Evolutionary conservation across 108 stramenopile species (phyloP).

Genomic region (Parietichytrium sp.): DNA sequence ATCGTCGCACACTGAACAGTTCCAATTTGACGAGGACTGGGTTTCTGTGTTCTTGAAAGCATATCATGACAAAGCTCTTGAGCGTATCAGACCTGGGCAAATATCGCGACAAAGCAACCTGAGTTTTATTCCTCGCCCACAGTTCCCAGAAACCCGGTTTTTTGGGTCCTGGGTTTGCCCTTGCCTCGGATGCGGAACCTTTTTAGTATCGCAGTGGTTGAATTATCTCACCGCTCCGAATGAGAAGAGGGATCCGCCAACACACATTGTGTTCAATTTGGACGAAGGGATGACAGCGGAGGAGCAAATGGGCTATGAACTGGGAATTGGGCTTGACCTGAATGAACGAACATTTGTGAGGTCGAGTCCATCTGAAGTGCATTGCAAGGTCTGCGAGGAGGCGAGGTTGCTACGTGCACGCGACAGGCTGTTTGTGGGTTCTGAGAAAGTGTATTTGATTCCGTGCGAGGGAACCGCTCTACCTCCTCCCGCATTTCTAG

Average conservation of each 20-base stretch:
- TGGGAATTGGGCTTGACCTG: not conserved
- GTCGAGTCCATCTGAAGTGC: not conserved
- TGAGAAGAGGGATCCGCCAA: constrained; percentile 14
- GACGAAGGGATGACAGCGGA: constrained; percentile 26
- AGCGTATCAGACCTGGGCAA: not conserved
- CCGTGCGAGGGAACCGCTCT: not conserved
- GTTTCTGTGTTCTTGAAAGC: no score
- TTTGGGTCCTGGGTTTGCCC: constrained; percentile 37
- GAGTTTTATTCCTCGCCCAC: not conserved
- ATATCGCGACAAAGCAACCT: not conserved
- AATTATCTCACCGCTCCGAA: constrained; percentile 21
- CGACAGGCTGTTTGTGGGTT: not conserved
- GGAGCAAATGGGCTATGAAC: constrained; percentile 31
- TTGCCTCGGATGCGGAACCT: constrained; percentile 1
- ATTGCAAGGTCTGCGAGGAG: not conserved
- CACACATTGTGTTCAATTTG: not conserved
- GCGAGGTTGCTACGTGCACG: not conserved
- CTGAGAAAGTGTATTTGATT: not conserved
- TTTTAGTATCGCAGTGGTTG: constrained; percentile 32
- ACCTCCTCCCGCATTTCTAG: not conserved
- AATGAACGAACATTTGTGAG: not conserved
- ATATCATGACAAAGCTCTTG: no score
- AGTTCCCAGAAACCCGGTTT: constrained; percentile 23
- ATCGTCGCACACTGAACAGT: no score
- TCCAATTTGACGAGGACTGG: no score